These are phyloP conservation scores for Bertia moriformis DNA, from an alignment of 2,329 filamentous ascomycete species.

Conservation along the genomic window DNA sequence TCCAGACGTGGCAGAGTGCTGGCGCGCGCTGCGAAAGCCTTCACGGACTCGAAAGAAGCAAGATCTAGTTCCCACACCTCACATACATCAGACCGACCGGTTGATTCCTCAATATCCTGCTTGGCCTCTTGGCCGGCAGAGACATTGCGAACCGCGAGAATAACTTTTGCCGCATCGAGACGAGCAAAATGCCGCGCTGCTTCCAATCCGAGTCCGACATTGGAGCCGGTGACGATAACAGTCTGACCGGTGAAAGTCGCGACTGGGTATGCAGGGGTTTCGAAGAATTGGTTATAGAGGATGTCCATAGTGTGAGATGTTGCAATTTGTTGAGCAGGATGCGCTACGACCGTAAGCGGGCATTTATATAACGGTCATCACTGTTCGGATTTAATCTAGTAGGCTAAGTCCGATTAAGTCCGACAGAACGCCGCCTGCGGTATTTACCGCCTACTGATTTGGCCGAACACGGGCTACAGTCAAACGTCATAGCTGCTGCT, in stretches of 20 bases:
- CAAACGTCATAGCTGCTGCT: too few relatives aligned
- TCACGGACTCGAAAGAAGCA: constrained; percentile 17
- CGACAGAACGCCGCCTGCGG: too few relatives aligned
- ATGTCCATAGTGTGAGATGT: too few relatives aligned
- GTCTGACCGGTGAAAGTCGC: constrained; percentile 17
- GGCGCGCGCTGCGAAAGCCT: constrained; percentile 18
- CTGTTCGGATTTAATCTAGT: too few relatives aligned
- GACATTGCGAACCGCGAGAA: constrained; percentile 23
- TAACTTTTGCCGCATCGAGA: constrained; percentile 22
- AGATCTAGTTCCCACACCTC: constrained; percentile 31
- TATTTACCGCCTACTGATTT: too few relatives aligned
- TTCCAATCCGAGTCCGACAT: constrained; percentile 25
- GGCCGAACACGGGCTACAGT: too few relatives aligned
- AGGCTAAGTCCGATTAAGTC: too few relatives aligned
- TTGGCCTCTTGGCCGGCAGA: constrained; percentile 25
- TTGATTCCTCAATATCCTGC: constrained; percentile 14
- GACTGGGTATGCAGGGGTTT: constrained; percentile 13
- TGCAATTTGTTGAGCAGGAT: too few relatives aligned
- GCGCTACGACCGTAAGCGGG: too few relatives aligned
- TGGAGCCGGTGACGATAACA: constrained; percentile 27
- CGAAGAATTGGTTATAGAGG: constrained; percentile 5
- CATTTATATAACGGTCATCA: too few relatives aligned
- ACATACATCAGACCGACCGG: constrained; percentile 4
- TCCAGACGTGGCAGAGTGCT: constrained; percentile 22
- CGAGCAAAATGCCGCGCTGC: constrained; percentile 22